Base-by-base conservation (phyloP, 202 grass and related monocot genomes). In the Elaeis oleifera region DNA sequence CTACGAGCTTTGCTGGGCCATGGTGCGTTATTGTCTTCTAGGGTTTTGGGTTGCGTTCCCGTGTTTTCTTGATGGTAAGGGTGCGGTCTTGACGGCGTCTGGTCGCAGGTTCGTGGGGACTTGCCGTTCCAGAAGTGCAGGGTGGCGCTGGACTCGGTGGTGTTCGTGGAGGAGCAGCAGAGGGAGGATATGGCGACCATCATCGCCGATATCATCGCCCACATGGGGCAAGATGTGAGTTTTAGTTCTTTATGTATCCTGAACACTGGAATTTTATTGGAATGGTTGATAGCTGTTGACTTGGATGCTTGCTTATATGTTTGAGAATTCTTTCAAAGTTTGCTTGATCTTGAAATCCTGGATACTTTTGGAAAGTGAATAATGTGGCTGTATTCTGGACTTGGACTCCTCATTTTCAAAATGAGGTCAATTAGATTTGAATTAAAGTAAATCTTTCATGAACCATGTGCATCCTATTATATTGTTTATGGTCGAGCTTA, bases 171-270 rank as follows among this genome's bases (percentile, higher is more conserved):
- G 74, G 82, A 99, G 80, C 50, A 39, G 5, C 68, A 64, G 67
- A 80, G 63, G 23, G 82, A 79, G 69, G 85, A 94, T 61, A 68
- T 85, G 27, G 75, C 82, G 4, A 94, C 94, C 19, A 69, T 84
- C 24, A 71, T 92, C 19, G 88, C 82, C 5, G 94, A 99, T 76
- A 99, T 89, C 80, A 73, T 99, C 15, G 82, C 94, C 20, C 94
- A 99, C 76, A 76, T 99, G 65, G 94, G 85, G 31, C 88, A 89
- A 75, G 94, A 99, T 84, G 94, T 99, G 59, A 89, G 88, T 89
- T 64, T 31, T 54, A 53, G 48, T 18, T 36, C 5, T 25, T 24
- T 69, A 39, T 49, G 32, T 61, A 53, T 73, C 53, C 5, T 6
- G 1, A 31, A 31, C 28, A 5, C 28, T 50, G 16, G 50, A 29